A percentile compares a stretch with the other conserved stretches of the same genome.
phyloP scores from a whole-genome alignment of 2,329 filamentous ascomycete genomes.

The Apiospora marii region DNA sequence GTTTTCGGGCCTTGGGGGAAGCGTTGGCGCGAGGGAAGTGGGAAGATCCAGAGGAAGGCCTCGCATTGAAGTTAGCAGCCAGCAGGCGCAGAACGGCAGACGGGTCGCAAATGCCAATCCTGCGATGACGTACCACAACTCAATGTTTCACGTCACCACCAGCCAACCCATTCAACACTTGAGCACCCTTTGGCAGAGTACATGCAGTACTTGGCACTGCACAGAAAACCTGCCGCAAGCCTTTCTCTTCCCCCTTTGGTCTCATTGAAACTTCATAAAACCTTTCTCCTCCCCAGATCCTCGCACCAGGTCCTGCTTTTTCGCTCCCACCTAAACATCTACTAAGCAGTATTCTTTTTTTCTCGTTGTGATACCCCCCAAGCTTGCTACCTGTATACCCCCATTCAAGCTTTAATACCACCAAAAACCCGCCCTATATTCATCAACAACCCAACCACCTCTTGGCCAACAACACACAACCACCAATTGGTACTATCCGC shows the following conservation, averaged over 20 bases:
- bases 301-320: not conserved
- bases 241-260: conserved; percentile 17
- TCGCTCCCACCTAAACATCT: conserved; percentile 14
- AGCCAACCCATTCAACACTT: conserved; percentile 25
- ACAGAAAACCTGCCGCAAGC: conserved; percentile 14
- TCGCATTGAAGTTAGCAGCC: not conserved
- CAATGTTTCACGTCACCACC: conserved; percentile 29
- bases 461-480: not conserved
- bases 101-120: conserved; percentile 9
- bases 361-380: conserved; percentile 24
- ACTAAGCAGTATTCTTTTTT: conserved; percentile 22
- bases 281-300: conserved; percentile 20
- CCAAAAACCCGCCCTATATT: not conserved
- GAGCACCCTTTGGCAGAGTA: conserved; percentile 8
- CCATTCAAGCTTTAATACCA: conserved; percentile 6
- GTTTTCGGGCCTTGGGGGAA: not conserved
- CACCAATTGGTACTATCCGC: not conserved
- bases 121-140: conserved; percentile 28
- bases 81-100: not conserved
- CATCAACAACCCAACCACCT: not conserved
- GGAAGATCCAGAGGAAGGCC: not conserved
- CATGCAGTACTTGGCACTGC: conserved; percentile 1
- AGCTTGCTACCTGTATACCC: conserved; percentile 2
- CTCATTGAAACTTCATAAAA: conserved; percentile 21
- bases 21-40: not conserved